These are phyloP conservation scores for Murraya paniculata DNA, from an alignment of 345 rosid genomes.

Conservation along the genomic window DNA sequence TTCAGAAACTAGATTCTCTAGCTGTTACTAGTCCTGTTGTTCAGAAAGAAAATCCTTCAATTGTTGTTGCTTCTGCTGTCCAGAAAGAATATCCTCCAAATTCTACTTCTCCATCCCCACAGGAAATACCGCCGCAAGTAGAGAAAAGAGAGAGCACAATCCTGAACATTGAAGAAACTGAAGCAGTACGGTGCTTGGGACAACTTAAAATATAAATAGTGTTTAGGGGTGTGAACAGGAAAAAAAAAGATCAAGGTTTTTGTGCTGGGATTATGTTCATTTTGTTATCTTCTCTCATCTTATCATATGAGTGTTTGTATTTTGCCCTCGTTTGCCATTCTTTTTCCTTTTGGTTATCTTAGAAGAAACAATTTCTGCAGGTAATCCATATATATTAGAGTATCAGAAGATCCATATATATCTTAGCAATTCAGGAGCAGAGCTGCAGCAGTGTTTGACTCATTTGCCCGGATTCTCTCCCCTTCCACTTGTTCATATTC, in stretches of 20 bases:
- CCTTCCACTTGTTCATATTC: background rate
- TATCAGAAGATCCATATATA: slow-evolving; percentile 22
- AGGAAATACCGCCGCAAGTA: slow-evolving; percentile 12
- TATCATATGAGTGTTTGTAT: slow-evolving; percentile 25
- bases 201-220: slow-evolving; percentile 52
- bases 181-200: slow-evolving; percentile 44
- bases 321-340: slow-evolving; percentile 5
- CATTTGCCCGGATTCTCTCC: background rate
- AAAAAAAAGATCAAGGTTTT: slow-evolving; percentile 13
- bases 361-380: slow-evolving; percentile 37
- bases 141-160: slow-evolving; percentile 32
- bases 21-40: background rate
- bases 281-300: slow-evolving; percentile 25
- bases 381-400: slow-evolving; percentile 28
- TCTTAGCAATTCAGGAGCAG: slow-evolving; percentile 12
- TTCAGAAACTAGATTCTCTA: background rate
- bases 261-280: slow-evolving; percentile 31
- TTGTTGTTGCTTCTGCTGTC: background rate
- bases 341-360: background rate
- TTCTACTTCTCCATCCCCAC: slow-evolving; percentile 11
- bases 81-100: slow-evolving; percentile 23
- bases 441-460: slow-evolving; percentile 3
- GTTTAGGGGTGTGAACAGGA: slow-evolving; percentile 3
- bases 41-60: background rate
- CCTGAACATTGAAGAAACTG: slow-evolving; percentile 30